phyloP scores from a whole-genome alignment of 345 rosid species.

The Rhizophora mangle region DNA sequence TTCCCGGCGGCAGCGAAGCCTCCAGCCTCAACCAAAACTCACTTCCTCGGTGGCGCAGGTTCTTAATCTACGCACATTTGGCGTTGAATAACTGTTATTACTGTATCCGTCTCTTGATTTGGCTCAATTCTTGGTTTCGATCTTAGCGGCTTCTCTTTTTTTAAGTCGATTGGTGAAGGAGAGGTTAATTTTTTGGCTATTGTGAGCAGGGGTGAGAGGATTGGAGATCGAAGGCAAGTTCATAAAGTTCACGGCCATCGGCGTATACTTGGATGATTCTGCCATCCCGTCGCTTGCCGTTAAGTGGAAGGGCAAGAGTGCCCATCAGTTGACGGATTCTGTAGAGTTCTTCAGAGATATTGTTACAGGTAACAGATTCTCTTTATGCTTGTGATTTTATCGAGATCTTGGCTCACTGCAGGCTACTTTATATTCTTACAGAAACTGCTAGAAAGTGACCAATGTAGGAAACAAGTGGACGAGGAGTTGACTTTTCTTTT shows the following conservation, averaged over 20 bases:
- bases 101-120: not conserved
- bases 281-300: slow-evolving; percentile 51
- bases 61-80: not conserved
- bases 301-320: slow-evolving; percentile 68
- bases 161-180: no score
- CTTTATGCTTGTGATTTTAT: not conserved
- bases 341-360: slow-evolving; percentile 70
- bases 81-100: not conserved
- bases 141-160: not conserved
- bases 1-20: slow-evolving; percentile 64
- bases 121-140: not conserved
- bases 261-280: slow-evolving; percentile 60
- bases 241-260: slow-evolving; percentile 72
- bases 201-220: slow-evolving; percentile 66
- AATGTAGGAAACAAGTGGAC: no score
- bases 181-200: not conserved
- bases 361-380: slow-evolving; percentile 54
- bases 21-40: slow-evolving; percentile 52
- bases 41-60: slow-evolving; percentile 93
- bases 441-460: no score
- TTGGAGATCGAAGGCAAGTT: slow-evolving; percentile 71
- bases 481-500: no score
- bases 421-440: no score
- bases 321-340: slow-evolving; percentile 53
- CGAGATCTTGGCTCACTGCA: no score